phyloP scores from a whole-genome alignment of 768 basidiomycete genomes.

The Amanita pseudoporphyria region DNA sequence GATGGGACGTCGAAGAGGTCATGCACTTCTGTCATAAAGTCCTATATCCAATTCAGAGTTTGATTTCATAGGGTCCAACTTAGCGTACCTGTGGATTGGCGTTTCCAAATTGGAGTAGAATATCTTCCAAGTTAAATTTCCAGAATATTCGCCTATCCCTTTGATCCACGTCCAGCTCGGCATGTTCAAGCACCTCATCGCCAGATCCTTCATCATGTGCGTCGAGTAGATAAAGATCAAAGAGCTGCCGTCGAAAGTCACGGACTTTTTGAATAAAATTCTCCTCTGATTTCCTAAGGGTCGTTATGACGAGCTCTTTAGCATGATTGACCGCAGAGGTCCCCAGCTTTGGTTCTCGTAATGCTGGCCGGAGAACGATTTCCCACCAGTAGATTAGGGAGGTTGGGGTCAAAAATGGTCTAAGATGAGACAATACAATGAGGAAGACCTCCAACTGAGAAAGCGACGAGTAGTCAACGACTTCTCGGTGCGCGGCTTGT shows the following conservation, averaged over 20 bases:
- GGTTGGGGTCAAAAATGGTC: conserved; percentile 47
- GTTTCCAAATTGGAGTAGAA: conserved; percentile 56
- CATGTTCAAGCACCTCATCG: conserved; percentile 68
- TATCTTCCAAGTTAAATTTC: conserved; percentile 74
- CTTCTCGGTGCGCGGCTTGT: conserved; percentile 49
- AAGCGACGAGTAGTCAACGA: conserved; percentile 52
- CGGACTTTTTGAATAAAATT: conserved; percentile 35
- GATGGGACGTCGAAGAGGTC: conserved; percentile 49
- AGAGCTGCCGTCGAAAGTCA: conserved; percentile 57
- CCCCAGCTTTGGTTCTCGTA: conserved; percentile 64
- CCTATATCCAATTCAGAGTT: conserved; percentile 29
- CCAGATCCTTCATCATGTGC: conserved; percentile 68
- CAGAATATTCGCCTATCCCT: conserved; percentile 52
- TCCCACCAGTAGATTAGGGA: conserved; percentile 83
- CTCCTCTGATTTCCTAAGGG: conserved; percentile 44
- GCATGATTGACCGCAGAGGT: conserved; percentile 50
- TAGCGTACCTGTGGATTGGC: conserved; percentile 52
- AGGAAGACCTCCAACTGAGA: conserved; percentile 61
- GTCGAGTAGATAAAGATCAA: conserved; percentile 73
- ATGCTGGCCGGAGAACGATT: conserved; percentile 63
- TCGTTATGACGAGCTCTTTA: conserved; percentile 60
- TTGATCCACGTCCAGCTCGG: conserved; percentile 51
- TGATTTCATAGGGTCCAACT: neutral
- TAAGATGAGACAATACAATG: conserved; percentile 52
- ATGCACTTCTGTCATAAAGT: conserved; percentile 60